phyloP scores from a whole-genome alignment of 1,284 basidiomycete species.

The Cryptococcus sp. region DNA sequence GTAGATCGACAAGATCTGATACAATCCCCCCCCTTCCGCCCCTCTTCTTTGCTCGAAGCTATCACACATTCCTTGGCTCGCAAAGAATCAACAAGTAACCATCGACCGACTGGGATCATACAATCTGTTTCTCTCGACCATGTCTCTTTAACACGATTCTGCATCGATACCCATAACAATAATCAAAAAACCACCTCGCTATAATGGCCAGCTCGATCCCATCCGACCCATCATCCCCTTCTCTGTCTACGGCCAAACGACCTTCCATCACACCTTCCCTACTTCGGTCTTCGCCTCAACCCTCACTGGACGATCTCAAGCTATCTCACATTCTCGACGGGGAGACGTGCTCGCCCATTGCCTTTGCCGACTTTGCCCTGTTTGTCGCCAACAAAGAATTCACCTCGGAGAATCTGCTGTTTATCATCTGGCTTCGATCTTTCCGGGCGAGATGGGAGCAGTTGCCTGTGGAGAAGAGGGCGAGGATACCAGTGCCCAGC shows the following conservation, averaged over 20 bases:
- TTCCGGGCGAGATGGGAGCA: conserved; percentile 20
- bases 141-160: too few relatives aligned
- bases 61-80: too few relatives aligned
- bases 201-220: too few relatives aligned
- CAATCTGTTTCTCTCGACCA: too few relatives aligned
- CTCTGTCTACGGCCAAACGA: neutral
- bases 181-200: too few relatives aligned
- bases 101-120: too few relatives aligned
- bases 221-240: neutral
- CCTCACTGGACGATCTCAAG: conserved; percentile 25
- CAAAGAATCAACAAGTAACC: too few relatives aligned
- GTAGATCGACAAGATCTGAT: too few relatives aligned
- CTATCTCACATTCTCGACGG: conserved; percentile 31
- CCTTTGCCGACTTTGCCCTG: conserved; percentile 33
- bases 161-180: too few relatives aligned
- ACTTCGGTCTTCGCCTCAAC: neutral
- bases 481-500: conserved; percentile 24
- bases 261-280: neutral
- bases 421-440: conserved; percentile 34
- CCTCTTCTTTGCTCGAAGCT: too few relatives aligned
- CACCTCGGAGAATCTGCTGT: conserved; percentile 33
- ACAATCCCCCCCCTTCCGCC: too few relatives aligned
- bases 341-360: conserved; percentile 34
- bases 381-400: conserved; percentile 35
- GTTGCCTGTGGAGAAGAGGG: conserved; percentile 11